These are phyloP conservation scores for Ricinus communis DNA, from an alignment of 345 rosid species.

Conservation along the genomic window DNA sequence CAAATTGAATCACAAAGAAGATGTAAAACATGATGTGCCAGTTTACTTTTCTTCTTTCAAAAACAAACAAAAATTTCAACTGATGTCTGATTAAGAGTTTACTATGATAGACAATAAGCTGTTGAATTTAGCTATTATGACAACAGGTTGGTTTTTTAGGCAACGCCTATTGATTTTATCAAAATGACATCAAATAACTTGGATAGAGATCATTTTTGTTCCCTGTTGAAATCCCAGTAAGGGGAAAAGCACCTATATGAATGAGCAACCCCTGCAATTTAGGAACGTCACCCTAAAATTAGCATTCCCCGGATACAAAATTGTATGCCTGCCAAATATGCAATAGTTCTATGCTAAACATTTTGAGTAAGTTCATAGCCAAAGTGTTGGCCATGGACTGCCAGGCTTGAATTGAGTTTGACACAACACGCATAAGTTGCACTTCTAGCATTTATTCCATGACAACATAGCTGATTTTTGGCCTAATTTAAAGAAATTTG, in stretches of 20 bases:
- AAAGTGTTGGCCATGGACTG: not conserved
- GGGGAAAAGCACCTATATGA: not conserved
- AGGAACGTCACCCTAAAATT: not conserved
- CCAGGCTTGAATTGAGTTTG: constrained; percentile 1
- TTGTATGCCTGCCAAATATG: not conserved
- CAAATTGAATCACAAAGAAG: too few relatives aligned
- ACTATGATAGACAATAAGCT: too few relatives aligned
- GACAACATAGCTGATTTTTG: constrained; percentile 1
- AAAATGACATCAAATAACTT: not conserved
- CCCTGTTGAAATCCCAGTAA: not conserved
- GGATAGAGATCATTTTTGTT: not conserved
- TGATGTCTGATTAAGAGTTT: too few relatives aligned
- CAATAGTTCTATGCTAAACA: not conserved
- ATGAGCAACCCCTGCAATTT: not conserved
- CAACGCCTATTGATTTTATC: too few relatives aligned
- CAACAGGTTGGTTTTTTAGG: too few relatives aligned
- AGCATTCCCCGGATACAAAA: not conserved
- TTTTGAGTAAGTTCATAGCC: not conserved
- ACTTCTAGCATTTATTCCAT: not conserved
- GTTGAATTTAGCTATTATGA: too few relatives aligned
- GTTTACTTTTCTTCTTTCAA: too few relatives aligned
- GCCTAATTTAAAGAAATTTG: too few relatives aligned
- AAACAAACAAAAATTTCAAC: too few relatives aligned
- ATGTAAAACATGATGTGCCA: too few relatives aligned
- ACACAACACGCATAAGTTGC: not conserved